Evolutionary conservation across 2,329 filamentous ascomycete genomes (phyloP).

Genomic region (Penicillium nordicum): DNA sequence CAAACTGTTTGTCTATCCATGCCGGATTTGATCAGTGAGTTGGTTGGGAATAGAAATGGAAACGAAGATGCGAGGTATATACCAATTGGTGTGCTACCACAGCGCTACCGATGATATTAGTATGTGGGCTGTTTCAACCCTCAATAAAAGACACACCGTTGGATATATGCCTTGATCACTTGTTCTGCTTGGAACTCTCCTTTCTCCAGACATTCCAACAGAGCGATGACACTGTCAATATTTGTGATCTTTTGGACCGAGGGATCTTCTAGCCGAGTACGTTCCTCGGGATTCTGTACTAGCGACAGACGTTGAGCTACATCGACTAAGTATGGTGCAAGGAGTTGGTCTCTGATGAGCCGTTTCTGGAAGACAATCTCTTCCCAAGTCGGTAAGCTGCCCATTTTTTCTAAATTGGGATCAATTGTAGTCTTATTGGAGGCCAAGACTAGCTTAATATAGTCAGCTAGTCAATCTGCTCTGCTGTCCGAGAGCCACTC

Average conservation of each 20-base stretch:
- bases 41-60: not conserved
- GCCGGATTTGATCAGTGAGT: not conserved
- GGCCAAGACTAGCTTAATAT: not conserved
- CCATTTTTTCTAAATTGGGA: constrained; percentile 11
- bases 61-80: not conserved
- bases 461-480: too few relatives aligned
- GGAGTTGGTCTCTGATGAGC: constrained; percentile 21
- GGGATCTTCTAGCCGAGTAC: constrained; percentile 24
- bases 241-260: constrained; percentile 30
- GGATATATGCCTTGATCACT: constrained; percentile 32
- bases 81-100: constrained; percentile 32
- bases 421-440: not conserved
- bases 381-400: constrained; percentile 27
- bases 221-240: constrained; percentile 25
- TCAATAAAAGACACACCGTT: constrained; percentile 24
- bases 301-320: constrained; percentile 23
- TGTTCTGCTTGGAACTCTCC: constrained; percentile 30
- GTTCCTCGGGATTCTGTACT: constrained; percentile 22
- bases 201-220: constrained; percentile 21
- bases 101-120: constrained; percentile 17
- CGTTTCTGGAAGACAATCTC: constrained; percentile 31
- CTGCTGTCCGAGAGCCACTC: not conserved
- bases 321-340: constrained; percentile 31
- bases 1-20: constrained; percentile 35
- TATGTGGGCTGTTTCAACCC: not conserved